Evolutionary conservation across 257 asterid genomes (phyloP), one percentile per base, ranked within the genome.

Genomic region (Primulina huaijiensis): DNA sequence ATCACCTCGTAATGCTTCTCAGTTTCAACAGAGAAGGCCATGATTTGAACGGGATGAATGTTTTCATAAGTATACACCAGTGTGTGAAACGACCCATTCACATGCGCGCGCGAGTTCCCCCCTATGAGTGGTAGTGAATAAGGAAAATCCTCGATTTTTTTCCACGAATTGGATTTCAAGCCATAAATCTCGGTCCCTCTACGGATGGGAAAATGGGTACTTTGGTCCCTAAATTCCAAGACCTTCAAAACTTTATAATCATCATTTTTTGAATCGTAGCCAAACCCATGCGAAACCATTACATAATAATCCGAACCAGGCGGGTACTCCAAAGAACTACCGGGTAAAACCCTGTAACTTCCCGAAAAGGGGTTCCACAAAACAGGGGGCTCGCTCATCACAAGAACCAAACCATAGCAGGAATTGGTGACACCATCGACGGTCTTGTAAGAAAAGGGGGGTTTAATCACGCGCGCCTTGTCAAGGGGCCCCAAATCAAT

Each of bases 111-210:
- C 88, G 90, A 83, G 29, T 77, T 79, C 4, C 80, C 82, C 16
- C 61, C 75, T 66, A 80, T 25, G 56, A 81, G 75, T 14, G 86
- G 88, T 27, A 90, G 38, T 34, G 76, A 76, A 25, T 86, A 84
- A 12, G 79, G 83, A 40, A 81, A 88, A 52, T 71, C 61, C 37
- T 64, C 76, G 8, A 85, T 73, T 33, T 17, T 84, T 31, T 69
- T 74, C 97, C 97, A 90, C 23, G 68, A 72, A 72, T 84, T 80
- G 12, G 83, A 79, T 72, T 61, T 86, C 60, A 83, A 63, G 55
- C 94, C 71, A 60, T 78, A 90, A 67, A 90, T 71, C 72, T 60
- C 72, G 2, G 84, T 76, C 62, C 68, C 75, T 0, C 89, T 75
- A 40, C 35, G 29, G 66, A 79, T 34, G 82, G 82, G 74, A 16